These are phyloP conservation scores for Cladophialophora psammophila DNA, from an alignment of 2,329 filamentous ascomycete species.

Conservation along the genomic window DNA sequence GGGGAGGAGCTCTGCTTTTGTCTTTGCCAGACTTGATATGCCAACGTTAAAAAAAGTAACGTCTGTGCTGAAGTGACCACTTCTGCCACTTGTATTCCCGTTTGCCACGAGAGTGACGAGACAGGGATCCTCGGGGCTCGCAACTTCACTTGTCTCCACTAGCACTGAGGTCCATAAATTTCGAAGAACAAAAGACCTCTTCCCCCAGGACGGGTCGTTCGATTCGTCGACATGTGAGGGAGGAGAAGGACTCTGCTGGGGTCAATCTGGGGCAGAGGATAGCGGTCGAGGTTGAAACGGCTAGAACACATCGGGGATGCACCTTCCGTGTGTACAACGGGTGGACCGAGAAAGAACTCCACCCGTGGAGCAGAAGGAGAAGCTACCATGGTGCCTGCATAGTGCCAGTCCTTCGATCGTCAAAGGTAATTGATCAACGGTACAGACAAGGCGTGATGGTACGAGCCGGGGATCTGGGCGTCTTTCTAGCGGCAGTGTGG, in stretches of 20 bases:
- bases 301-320: slow-evolving; percentile 23
- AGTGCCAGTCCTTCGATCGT: slow-evolving; percentile 14
- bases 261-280: slow-evolving; percentile 22
- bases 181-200: neutral
- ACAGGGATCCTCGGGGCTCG: neutral
- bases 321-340: slow-evolving; percentile 17
- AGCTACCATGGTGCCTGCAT: slow-evolving; percentile 7
- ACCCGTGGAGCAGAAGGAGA: neutral
- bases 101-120: slow-evolving; percentile 6
- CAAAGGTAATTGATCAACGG: slow-evolving; percentile 10
- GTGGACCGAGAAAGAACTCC: slow-evolving; percentile 3
- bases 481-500: neutral
- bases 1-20: slow-evolving; percentile 16
- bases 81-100: neutral
- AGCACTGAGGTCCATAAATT: neutral
- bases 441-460: slow-evolving; percentile 3
- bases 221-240: neutral
- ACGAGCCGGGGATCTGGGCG: slow-evolving; percentile 11
- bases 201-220: neutral
- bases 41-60: neutral
- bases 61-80: slow-evolving; percentile 1
- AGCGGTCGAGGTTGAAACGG: slow-evolving; percentile 22
- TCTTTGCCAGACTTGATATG: slow-evolving; percentile 9
- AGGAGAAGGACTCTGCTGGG: slow-evolving; percentile 9
- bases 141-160: slow-evolving; percentile 1